A percentile compares a stretch with the other conserved stretches of the same genome.
Evolutionary conservation across 352 stramenopile genomes (phyloP).

Genomic region (Phytopythium helicoides): DNA sequence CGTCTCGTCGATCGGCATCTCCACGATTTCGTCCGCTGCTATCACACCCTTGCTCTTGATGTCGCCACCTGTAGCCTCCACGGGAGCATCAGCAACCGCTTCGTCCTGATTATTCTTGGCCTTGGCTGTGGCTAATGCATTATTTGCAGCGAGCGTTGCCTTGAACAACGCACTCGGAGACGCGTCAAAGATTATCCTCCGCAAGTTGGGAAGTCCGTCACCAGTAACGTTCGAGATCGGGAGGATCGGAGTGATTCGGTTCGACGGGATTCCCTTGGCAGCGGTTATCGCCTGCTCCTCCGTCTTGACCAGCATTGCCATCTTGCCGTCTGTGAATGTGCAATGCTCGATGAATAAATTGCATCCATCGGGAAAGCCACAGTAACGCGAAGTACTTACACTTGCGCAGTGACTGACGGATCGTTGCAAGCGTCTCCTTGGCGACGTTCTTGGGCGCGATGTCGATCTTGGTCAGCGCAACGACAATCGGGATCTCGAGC

Average conservation of each 20-base stretch:
- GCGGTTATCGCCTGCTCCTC: constrained; percentile 82
- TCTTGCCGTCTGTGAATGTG: constrained; percentile 74
- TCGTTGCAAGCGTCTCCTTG: constrained; percentile 89
- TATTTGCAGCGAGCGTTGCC: constrained; percentile 45
- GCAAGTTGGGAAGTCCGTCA: constrained; percentile 84
- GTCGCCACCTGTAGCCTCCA: constrained; percentile 2
- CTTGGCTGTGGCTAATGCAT: constrained; percentile 60
- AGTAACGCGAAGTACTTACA: constrained; percentile 27
- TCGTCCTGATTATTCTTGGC: constrained; percentile 50
- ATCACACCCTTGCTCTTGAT: background rate
- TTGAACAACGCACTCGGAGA: constrained; percentile 75
- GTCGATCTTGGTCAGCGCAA: constrained; percentile 95
- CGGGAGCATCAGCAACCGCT: constrained; percentile 12
- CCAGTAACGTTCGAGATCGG: constrained; percentile 98
- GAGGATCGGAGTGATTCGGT: constrained; percentile 95
- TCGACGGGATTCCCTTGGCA: constrained; percentile 87
- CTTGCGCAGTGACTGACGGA: constrained; percentile 84
- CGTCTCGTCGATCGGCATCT: constrained; percentile 88
- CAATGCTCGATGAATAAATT: background rate
- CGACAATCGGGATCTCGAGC: constrained; percentile 91
- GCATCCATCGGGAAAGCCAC: constrained; percentile 1
- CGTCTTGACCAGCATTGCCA: constrained; percentile 93
- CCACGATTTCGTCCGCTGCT: constrained; percentile 43
- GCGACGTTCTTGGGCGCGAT: constrained; percentile 92
- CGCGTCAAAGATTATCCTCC: constrained; percentile 66